phyloP scores from a whole-genome alignment of 2,329 filamentous ascomycete genomes.

The Boeremia lycopersici region DNA sequence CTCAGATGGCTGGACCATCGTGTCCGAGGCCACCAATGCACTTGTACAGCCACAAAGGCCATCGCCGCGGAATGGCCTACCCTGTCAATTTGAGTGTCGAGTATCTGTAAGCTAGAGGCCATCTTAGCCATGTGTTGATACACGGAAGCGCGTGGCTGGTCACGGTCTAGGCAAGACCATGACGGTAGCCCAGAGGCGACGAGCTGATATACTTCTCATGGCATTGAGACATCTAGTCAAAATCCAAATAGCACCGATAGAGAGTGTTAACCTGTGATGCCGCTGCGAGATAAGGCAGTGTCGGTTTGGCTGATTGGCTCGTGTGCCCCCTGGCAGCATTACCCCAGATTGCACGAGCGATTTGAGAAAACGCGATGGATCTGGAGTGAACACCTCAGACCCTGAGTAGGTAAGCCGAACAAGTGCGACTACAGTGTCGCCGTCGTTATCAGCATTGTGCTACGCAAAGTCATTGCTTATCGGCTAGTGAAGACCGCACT shows the following conservation, averaged over 20 bases:
- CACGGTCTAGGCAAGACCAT: conserved; percentile 3
- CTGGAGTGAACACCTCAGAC: not conserved
- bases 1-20: conserved; percentile 13
- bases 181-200: conserved; percentile 13
- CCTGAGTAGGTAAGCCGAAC: not conserved
- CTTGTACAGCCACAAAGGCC: conserved; percentile 5
- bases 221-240: not conserved
- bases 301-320: conserved; percentile 24
- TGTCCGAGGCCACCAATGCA: not conserved
- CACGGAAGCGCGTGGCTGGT: not conserved
- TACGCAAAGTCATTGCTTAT: conserved; percentile 3
- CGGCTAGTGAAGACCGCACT: not conserved
- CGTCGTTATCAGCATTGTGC: not conserved
- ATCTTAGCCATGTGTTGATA: not conserved
- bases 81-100: not conserved
- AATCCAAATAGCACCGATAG: not conserved
- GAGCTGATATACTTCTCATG: not conserved
- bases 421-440: not conserved
- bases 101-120: not conserved
- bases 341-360: conserved; percentile 2
- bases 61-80: conserved; percentile 5
- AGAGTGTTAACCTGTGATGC: not conserved
- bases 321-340: conserved; percentile 8
- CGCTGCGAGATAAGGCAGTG: conserved; percentile 50
- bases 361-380: not conserved